Base-by-base conservation (phyloP, 2,329 filamentous ascomycete species). In the Curvularia sp. region DNA sequence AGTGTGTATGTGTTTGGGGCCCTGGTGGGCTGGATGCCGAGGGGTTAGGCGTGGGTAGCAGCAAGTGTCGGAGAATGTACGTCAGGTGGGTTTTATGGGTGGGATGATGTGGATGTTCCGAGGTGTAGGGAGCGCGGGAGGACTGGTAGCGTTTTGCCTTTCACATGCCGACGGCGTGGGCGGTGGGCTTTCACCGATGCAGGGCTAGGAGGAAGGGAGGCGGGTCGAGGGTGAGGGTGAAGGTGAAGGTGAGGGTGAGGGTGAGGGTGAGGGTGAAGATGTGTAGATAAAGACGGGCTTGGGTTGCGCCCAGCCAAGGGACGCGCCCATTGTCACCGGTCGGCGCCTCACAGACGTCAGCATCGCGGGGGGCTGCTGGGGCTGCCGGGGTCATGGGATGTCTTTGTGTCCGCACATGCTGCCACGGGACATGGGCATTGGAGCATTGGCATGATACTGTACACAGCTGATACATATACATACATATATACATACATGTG, bases 281-380 rank as follows among this genome's bases (percentile, higher is more conserved):
- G 7, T 6, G 15, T 4, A 27, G 25, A 27, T 27, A 27, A 27
- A 27, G 25, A 27, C 25, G 25, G 25, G 25, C 25, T 27, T 27
- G 25, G 25, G 25, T 27, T 27, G 47, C 52, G 53, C 53, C 54
- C 50, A 55, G 43, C 34, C 21, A 49, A 49, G 39, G 52, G 43
- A 49, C 56, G 45, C 36, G 48, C 30, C 54, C 53, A 58, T 30
- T 39, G 61, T 62, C 59, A 62, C 59, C 53, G 58, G 52, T 49
- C 55, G 49, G 52, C 55, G 49, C 55, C 48, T 56, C 55, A 48
- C 55, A 43, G 49, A 46, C 49, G 39, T 52, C 50, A 53, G 52
- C n/a, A n/a, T n/a, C n/a, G n/a, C n/a, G n/a, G n/a, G n/a, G n/a
- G n/a, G n/a, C n/a, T n/a, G n/a, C n/a, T n/a, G n/a, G n/a, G n/a